These are phyloP conservation scores for Fusarium zealandicum DNA, from an alignment of 2,329 filamentous ascomycete genomes.

Conservation along the genomic window DNA sequence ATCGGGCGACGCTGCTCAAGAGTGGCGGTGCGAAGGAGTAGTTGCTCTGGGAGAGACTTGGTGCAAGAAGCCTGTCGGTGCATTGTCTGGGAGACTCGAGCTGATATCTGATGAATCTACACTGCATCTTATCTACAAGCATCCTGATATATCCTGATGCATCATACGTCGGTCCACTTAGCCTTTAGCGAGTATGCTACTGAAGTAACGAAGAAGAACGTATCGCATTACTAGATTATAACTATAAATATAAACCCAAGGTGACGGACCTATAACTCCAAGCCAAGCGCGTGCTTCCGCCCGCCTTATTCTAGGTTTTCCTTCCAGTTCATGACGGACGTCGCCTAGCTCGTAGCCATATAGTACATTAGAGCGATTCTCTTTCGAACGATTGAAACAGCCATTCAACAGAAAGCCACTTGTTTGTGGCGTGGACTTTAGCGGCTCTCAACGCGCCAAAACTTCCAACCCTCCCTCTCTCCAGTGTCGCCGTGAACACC, in stretches of 20 bases:
- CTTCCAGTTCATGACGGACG: slow-evolving; percentile 33
- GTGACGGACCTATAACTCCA: slow-evolving; percentile 22
- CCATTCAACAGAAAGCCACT: background rate
- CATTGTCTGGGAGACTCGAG: background rate
- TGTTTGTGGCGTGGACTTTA: slow-evolving; percentile 23
- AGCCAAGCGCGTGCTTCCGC: slow-evolving; percentile 28
- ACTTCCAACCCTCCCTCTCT: slow-evolving; percentile 83
- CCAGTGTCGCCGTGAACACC: slow-evolving; percentile 75
- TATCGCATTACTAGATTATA: slow-evolving; percentile 41
- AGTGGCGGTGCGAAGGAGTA: slow-evolving; percentile 16
- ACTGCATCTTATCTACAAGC: background rate
- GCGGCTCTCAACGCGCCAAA: slow-evolving; percentile 72
- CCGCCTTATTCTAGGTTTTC: slow-evolving; percentile 22
- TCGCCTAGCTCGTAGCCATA: slow-evolving; percentile 33
- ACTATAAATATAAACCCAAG: slow-evolving; percentile 35
- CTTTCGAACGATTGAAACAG: slow-evolving; percentile 8
- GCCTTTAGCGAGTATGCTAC: background rate
- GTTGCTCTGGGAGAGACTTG: background rate
- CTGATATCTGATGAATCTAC: background rate
- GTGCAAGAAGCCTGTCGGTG: background rate
- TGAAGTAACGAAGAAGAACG: slow-evolving; percentile 20
- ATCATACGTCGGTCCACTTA: background rate
- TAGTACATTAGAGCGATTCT: slow-evolving; percentile 29
- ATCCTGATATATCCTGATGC: background rate
- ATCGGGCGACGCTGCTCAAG: slow-evolving; percentile 44